Conservation (phyloP, 306 rosid species). For the Trifolium pratense region DNA sequence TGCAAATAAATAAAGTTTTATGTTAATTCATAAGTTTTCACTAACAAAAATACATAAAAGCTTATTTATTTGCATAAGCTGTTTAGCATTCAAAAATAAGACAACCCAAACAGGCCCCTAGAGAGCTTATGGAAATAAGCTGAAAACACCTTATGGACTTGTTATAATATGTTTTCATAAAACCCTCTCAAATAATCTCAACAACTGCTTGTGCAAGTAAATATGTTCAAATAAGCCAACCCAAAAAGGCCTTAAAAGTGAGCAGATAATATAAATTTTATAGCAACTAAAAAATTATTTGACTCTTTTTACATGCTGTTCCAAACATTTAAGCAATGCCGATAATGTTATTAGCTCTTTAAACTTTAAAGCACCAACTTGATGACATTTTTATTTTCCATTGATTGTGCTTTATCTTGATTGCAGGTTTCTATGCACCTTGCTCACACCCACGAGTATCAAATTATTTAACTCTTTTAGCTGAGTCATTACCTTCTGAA, state of each 20-base stretch:
- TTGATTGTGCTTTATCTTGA: conserved; percentile 34
- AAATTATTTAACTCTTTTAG: conserved; percentile 72
- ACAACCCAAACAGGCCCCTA: too few species aligned
- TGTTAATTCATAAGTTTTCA: too few species aligned
- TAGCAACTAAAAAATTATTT: background rate
- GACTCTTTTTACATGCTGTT: background rate
- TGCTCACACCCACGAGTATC: conserved; percentile 87
- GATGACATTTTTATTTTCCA: background rate
- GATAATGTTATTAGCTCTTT: background rate
- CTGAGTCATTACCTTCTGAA: conserved; percentile 85
- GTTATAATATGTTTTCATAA: background rate
- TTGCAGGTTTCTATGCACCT: conserved; percentile 89
- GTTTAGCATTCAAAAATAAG: too few species aligned
- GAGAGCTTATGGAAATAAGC: background rate
- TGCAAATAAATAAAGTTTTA: too few species aligned
- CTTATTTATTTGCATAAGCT: too few species aligned
- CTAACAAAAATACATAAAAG: too few species aligned
- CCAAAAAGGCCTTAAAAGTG: background rate
- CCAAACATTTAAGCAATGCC: background rate
- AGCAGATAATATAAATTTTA: background rate
- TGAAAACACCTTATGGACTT: background rate
- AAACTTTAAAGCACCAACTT: background rate
- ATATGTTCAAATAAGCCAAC: background rate
- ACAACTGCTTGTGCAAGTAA: background rate
- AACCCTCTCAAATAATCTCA: background rate